phyloP scores from a whole-genome alignment of 306 rosid species.

The Sindora glabra region DNA sequence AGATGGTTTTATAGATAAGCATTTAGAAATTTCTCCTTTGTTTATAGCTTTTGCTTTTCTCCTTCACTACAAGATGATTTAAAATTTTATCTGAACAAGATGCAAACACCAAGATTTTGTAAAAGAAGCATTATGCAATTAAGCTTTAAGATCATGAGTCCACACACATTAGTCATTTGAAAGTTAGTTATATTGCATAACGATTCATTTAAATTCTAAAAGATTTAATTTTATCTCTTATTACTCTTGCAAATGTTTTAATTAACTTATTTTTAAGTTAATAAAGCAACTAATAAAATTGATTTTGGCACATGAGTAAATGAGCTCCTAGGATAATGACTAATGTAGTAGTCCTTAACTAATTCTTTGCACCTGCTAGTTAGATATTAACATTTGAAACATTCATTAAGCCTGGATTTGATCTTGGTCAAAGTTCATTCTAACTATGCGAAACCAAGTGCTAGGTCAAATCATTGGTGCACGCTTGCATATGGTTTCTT shows the following conservation, averaged over 20 bases:
- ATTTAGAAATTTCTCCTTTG: no score
- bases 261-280: neutral
- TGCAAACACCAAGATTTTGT: neutral
- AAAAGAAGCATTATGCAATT: neutral
- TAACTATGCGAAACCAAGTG: no score
- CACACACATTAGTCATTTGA: neutral
- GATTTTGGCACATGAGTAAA: neutral
- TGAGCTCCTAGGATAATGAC: neutral
- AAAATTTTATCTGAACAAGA: neutral
- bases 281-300: neutral
- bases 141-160: neutral
- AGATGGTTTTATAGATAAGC: no score
- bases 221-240: neutral
- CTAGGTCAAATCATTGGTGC: no score
- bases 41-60: neutral
- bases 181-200: neutral
- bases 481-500: no score
- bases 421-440: no score
- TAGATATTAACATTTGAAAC: neutral
- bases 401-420: no score
- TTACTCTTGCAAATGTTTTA: neutral
- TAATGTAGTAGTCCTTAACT: neutral
- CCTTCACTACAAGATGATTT: neutral
- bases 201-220: neutral
- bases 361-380: no score